Conservation (phyloP, 192 early-diverging fungal species). For the Backusella mclennaniae region DNA sequence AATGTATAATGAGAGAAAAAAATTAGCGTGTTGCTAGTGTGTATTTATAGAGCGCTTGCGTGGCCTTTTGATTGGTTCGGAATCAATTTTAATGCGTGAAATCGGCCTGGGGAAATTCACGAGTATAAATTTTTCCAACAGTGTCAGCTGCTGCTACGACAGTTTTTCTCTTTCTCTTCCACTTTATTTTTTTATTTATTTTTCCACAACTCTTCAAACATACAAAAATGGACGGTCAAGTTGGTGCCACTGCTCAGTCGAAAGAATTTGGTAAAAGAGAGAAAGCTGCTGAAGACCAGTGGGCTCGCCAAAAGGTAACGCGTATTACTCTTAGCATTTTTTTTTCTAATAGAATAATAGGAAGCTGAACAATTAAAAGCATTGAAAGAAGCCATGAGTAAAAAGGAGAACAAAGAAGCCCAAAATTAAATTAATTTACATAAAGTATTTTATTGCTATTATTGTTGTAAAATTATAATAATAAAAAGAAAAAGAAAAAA, state of each 20-base stretch:
- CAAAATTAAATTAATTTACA: conserved; percentile 6
- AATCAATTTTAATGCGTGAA: background rate
- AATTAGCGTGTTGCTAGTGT: background rate
- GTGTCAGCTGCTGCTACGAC: background rate
- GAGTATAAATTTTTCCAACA: background rate
- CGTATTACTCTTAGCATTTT: background rate
- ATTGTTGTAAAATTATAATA: conserved; percentile 5
- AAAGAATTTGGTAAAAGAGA: conserved; percentile 10
- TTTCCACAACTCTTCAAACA: background rate
- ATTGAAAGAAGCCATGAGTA: conserved; percentile 10
- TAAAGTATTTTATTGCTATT: conserved; percentile 1
- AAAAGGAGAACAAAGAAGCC: background rate
- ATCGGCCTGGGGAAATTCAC: background rate
- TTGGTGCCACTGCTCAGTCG: background rate
- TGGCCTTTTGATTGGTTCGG: conserved; percentile 15
- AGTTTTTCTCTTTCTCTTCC: background rate
- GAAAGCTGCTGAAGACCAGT: conserved; percentile 21
- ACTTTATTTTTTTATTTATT: background rate
- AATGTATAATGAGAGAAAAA: background rate
- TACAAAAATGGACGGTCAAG: conserved; percentile 6
- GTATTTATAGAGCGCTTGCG: background rate
- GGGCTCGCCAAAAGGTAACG: conserved; percentile 13
- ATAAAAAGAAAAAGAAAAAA: background rate
- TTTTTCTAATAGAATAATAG: background rate
- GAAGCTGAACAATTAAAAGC: conserved; percentile 13